Percentiles rank a stretch among this genome's conserved stretches.
phyloP scores from a whole-genome alignment of 768 basidiomycete species.

The Trametopsis cervina region DNA sequence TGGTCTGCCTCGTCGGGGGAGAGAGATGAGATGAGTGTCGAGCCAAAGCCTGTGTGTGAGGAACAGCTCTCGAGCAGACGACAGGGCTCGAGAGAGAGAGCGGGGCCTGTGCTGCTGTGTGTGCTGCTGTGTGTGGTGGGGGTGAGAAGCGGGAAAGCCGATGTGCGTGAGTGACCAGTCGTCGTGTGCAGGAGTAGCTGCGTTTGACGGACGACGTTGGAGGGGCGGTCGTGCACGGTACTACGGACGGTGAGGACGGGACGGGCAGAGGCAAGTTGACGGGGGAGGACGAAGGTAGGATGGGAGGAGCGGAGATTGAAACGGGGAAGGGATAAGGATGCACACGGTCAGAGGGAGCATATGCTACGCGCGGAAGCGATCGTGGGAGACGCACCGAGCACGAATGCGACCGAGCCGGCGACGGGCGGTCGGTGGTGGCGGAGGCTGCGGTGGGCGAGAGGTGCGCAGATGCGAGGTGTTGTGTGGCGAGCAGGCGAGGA shows the following conservation, averaged over 20 bases:
- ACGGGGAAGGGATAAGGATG: slow-evolving; percentile 16
- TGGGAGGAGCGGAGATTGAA: slow-evolving; percentile 16
- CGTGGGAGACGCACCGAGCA: too few species aligned
- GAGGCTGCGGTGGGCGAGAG: too few species aligned
- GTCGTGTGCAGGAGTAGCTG: slow-evolving; percentile 6
- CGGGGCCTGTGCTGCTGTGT: background rate
- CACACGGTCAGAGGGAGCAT: slow-evolving; percentile 9
- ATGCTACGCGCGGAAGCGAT: slow-evolving; percentile 12
- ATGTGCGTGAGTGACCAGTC: slow-evolving; percentile 2
- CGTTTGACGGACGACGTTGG: slow-evolving; percentile 6
- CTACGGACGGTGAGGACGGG: slow-evolving; percentile 20
- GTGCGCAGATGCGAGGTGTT: slow-evolving; percentile 5
- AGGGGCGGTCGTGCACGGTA: slow-evolving; percentile 1
- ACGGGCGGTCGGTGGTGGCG: slow-evolving; percentile 11
- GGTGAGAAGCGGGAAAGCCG: slow-evolving; percentile 1
- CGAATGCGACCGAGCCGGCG: background rate
- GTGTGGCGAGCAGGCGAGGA: slow-evolving; percentile 8
- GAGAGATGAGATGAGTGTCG: slow-evolving; percentile 17
- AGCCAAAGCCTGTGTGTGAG: background rate
- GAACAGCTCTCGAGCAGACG: background rate
- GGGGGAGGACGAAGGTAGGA: slow-evolving; percentile 23
- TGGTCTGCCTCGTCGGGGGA: slow-evolving; percentile 19
- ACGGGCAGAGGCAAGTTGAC: slow-evolving; percentile 18
- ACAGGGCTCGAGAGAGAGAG: background rate
- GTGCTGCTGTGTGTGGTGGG: background rate